Conservation (phyloP, 2,329 filamentous ascomycete species). For the Epichloe glyceriae region DNA sequence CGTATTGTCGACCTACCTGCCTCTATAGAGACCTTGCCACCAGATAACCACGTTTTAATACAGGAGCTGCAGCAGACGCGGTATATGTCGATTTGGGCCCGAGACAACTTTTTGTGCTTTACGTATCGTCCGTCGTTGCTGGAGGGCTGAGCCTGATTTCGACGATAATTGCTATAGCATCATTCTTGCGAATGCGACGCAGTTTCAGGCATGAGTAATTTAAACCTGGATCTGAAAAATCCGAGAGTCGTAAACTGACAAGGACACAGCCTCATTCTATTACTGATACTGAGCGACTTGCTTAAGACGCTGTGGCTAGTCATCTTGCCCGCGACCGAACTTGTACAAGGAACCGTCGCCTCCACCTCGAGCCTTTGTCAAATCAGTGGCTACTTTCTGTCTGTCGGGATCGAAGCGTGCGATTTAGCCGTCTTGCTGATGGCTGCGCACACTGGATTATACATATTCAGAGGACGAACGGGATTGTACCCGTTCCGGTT, state of each 20-base stretch:
- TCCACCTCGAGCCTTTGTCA: constrained; percentile 50
- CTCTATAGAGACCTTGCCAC: neutral
- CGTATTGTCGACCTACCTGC: neutral
- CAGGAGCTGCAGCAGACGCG: neutral
- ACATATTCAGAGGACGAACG: constrained; percentile 51
- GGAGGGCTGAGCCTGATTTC: constrained; percentile 42
- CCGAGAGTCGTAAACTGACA: neutral
- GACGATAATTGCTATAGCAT: constrained; percentile 48
- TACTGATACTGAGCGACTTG: constrained; percentile 60
- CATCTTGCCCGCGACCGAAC: constrained; percentile 47
- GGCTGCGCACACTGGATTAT: constrained; percentile 58
- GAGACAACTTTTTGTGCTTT: constrained; percentile 5
- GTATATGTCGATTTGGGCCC: neutral
- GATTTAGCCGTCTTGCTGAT: constrained; percentile 63
- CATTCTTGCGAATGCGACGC: constrained; percentile 61
- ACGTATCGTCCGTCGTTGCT: constrained; percentile 24
- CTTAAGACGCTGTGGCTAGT: constrained; percentile 58
- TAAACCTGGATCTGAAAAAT: neutral
- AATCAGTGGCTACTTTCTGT: constrained; percentile 53
- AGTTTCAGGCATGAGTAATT: constrained; percentile 52
- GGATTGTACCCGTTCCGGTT: constrained; percentile 57
- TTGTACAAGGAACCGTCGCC: constrained; percentile 36
- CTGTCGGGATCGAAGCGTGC: constrained; percentile 54
- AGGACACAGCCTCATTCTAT: constrained; percentile 50
- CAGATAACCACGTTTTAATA: neutral